A percentile compares a stretch with the other conserved stretches of the same genome.
These are phyloP conservation scores for Lasiosphaeria ovina DNA, from an alignment of 495 filamentous ascomycete species.

Conservation along the genomic window DNA sequence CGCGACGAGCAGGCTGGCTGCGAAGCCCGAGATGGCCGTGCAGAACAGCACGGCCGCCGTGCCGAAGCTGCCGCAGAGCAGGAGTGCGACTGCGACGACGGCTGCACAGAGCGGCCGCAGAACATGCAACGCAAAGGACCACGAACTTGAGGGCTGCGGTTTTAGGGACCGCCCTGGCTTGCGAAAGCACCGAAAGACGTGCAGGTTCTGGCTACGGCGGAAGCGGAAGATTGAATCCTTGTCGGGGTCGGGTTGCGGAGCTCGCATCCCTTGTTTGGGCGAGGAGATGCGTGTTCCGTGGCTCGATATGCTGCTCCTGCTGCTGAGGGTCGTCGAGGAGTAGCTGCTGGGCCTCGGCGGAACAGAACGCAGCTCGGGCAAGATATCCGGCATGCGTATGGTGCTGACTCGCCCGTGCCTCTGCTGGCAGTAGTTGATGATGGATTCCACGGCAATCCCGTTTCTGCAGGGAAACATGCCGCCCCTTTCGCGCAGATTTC, in stretches of 20 bases:
- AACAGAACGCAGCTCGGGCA: neutral
- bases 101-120: neutral
- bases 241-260: neutral
- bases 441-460: neutral
- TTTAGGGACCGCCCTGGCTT: neutral
- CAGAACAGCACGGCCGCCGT: neutral
- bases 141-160: neutral
- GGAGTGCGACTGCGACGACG: neutral
- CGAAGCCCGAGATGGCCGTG: neutral
- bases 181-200: neutral
- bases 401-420: neutral
- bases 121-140: neutral
- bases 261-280: neutral
- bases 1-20: neutral
- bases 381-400: neutral
- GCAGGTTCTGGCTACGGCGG: neutral
- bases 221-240: neutral
- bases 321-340: neutral
- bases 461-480: conserved; percentile 2
- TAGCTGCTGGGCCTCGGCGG: neutral
- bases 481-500: neutral
- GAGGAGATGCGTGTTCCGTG: neutral
- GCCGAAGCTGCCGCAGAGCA: neutral
- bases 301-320: neutral
- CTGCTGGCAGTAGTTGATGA: neutral